These are phyloP conservation scores for Apiospora koreana DNA, from an alignment of 2,329 filamentous ascomycete species.

Conservation along the genomic window DNA sequence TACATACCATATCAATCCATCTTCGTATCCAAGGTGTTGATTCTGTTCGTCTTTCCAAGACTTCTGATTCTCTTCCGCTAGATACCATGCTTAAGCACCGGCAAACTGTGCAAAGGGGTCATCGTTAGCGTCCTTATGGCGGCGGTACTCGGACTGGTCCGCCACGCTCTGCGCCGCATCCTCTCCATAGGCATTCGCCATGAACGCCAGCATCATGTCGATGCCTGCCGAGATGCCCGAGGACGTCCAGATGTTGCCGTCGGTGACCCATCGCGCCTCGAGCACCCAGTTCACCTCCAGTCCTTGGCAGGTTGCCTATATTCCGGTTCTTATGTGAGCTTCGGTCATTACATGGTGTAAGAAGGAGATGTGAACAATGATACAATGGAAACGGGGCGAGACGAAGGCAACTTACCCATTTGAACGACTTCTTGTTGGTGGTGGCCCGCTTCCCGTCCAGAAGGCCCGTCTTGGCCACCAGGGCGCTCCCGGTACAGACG, in stretches of 20 bases:
- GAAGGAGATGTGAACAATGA: neutral
- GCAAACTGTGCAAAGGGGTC: conserved; percentile 54
- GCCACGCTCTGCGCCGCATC: conserved; percentile 50
- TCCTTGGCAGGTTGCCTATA: conserved; percentile 40
- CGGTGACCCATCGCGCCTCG: conserved; percentile 63
- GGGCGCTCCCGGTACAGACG: conserved; percentile 65
- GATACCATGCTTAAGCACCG: neutral
- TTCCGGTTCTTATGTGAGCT: neutral
- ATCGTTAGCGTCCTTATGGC: conserved; percentile 47
- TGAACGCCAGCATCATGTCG: conserved; percentile 57
- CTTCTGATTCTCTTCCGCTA: neutral
- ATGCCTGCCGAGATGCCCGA: conserved; percentile 62
- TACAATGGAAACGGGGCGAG: neutral
- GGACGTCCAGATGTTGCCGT: conserved; percentile 68
- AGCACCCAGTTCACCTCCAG: conserved; percentile 60
- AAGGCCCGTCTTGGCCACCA: conserved; percentile 60
- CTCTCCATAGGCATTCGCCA: conserved; percentile 54
- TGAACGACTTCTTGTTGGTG: conserved; percentile 64
- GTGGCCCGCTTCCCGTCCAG: conserved; percentile 63
- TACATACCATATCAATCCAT: no score
- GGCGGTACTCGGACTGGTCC: conserved; percentile 57
- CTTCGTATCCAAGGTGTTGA: neutral
- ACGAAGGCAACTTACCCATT: conserved; percentile 20
- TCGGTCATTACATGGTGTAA: neutral
- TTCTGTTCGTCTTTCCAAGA: neutral